Evolutionary conservation across 177 flowering plant genomes (phyloP), one percentile per base, ranked within the genome.

Genomic region (Vitis hybrid): DNA sequence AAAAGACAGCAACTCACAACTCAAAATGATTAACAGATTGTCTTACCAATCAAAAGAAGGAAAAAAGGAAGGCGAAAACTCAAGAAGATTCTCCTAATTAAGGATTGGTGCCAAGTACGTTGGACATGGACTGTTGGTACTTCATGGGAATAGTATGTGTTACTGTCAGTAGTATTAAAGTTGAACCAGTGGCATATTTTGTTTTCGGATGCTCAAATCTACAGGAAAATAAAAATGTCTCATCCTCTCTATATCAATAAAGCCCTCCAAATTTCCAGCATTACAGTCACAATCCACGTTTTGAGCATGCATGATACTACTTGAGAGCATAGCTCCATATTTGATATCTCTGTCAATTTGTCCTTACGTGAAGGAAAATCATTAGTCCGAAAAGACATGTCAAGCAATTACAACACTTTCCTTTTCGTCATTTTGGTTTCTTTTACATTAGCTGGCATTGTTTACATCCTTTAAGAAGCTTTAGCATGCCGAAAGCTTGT

Each of bases 61-160:
- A 14, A 54, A 14, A 54, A 13, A 54, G 6, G 6, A 54, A 0
- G 17, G 11, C 11, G n/a, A 54, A 54, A 54, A 54, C 15, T 13
- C 56, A 54, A 3, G 56, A 14, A 54, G 56, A 54, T 54, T 54
- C 56, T 35, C 56, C 49, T 66, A 15, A 54, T 35, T 35, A 13
- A 30, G 35, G 60, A n/a, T 56, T 40, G 21, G 30, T 52, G 24
- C 59, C n/a, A 66, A 48, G 60, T 52, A 54, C 68, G 52, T 12
- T 66, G 48, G 11, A 66, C 15, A 65, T 21, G 9, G 19, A 21
- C 60, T 55, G 11, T 5, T 11, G 30, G 18, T 8, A 11, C 60
- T 11, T 50, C 60, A 66, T 27, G 18, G 60, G 60, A 15, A 15
- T 21, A 27, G 59, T 2, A 12, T n/a, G 13, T 66, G 51, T 32